Conservation (phyloP, 1,139 yeast species). For the Kodamaea plutei region DNA sequence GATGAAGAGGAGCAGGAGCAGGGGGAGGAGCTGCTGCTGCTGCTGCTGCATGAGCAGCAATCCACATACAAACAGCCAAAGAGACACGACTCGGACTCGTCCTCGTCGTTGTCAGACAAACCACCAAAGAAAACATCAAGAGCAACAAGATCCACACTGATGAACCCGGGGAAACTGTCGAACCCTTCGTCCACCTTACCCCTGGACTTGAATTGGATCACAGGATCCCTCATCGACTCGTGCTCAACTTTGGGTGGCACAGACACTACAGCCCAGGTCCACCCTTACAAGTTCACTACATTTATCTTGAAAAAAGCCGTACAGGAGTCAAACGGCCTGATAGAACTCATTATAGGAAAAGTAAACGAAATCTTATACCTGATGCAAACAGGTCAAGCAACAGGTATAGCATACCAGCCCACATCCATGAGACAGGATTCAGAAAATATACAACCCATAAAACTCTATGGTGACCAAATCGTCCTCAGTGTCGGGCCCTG, state of each 20-base stretch:
- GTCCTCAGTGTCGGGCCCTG: slow-evolving; percentile 94
- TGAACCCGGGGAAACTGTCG: slow-evolving; percentile 1
- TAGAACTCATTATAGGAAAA: slow-evolving; percentile 79
- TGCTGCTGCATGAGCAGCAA: slow-evolving; percentile 9
- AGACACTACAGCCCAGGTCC: slow-evolving; percentile 94
- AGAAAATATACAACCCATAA: slow-evolving; percentile 19
- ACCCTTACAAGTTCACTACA: slow-evolving; percentile 89
- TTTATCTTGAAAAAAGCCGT: slow-evolving; percentile 75
- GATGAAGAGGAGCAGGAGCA: slow-evolving; percentile 11
- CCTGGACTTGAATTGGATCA: slow-evolving; percentile 76
- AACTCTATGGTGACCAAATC: slow-evolving; percentile 64
- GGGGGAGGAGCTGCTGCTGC: slow-evolving; percentile 11
- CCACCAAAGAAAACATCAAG: slow-evolving; percentile 36
- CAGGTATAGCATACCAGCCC: slow-evolving; percentile 63
- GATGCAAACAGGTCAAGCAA: slow-evolving; percentile 59
- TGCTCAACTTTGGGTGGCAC: slow-evolving; percentile 83
- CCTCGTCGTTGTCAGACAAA: slow-evolving; percentile 18
- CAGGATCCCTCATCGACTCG: slow-evolving; percentile 56
- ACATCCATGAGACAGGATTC: slow-evolving; percentile 29
- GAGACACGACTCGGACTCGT: slow-evolving; percentile 19
- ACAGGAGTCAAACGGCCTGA: slow-evolving; percentile 66
- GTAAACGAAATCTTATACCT: slow-evolving; percentile 64
- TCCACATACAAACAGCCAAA: slow-evolving; percentile 14
- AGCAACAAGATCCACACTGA: slow-evolving; percentile 16
- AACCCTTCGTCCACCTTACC: slow-evolving; percentile 47